Conservation (phyloP, 495 filamentous ascomycete genomes). For the Pseudoneurospora amorphoporcata region DNA sequence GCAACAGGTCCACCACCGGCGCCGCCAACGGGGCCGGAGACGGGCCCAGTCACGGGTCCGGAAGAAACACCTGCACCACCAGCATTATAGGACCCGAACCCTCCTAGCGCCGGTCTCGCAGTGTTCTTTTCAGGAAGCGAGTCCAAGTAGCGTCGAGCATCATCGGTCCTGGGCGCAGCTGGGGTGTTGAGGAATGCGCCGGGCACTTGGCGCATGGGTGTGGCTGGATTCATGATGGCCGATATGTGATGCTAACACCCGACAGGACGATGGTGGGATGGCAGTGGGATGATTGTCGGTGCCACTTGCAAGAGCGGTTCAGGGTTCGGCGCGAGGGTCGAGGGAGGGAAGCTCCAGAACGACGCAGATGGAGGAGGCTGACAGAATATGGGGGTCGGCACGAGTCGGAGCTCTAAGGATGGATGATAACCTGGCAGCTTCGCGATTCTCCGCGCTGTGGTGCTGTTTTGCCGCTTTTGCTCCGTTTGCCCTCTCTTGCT, state of each 20-base stretch:
- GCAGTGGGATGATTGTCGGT: conserved; percentile 14
- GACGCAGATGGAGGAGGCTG: not conserved
- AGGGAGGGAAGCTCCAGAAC: not conserved
- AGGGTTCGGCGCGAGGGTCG: not conserved
- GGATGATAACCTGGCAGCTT: not conserved
- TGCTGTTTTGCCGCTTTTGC: not conserved
- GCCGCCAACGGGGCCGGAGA: not conserved
- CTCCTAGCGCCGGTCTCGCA: not conserved
- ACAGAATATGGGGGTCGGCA: not conserved
- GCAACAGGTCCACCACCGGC: not conserved
- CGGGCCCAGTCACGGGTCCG: not conserved
- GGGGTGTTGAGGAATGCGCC: conserved; percentile 69
- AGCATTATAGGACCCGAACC: not conserved
- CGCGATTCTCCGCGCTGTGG: not conserved
- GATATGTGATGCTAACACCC: not conserved
- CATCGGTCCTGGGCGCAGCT: conserved; percentile 32
- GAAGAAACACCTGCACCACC: not conserved
- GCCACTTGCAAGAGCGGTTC: not conserved
- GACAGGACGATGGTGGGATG: not conserved
- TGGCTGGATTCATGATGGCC: conserved; percentile 53
- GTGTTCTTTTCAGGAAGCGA: conserved; percentile 2
- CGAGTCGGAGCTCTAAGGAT: not conserved
- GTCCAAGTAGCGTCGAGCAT: conserved; percentile 31
- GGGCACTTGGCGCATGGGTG: conserved; percentile 56
- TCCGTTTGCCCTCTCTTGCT: not conserved